These are phyloP conservation scores for Ophiosphaerella korrae DNA, from an alignment of 2,329 filamentous ascomycete genomes.

Conservation along the genomic window DNA sequence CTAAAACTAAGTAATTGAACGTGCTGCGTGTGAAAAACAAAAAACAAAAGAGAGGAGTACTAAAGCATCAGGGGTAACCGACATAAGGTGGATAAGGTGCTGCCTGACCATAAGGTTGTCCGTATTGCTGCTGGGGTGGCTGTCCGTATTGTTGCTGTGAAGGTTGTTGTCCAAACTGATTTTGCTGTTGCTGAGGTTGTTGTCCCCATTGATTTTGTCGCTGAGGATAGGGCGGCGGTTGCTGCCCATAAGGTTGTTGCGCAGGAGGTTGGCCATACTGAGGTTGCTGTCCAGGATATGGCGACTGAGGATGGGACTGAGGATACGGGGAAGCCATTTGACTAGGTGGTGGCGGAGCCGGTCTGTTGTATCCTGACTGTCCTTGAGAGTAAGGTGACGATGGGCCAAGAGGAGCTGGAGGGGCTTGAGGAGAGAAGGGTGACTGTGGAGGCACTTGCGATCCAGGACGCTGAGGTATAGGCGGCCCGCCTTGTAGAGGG, in stretches of 20 bases:
- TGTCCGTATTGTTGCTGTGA: constrained; percentile 21
- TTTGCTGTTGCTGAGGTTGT: constrained; percentile 28
- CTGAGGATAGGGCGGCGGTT: constrained; percentile 10
- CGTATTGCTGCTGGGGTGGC: constrained; percentile 30
- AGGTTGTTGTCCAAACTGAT: constrained; percentile 13
- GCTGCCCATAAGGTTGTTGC: constrained; percentile 42
- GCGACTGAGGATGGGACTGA: constrained; percentile 29
- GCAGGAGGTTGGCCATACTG: constrained; percentile 28
- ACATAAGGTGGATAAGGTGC: constrained; percentile 25
- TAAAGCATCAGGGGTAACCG: constrained; percentile 14
- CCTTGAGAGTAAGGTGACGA: constrained; percentile 45
- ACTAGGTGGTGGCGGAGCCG: constrained; percentile 39
- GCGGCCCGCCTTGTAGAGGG: constrained; percentile 32
- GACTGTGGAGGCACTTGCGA: constrained; percentile 49
- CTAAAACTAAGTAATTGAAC: background rate
- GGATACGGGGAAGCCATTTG: constrained; percentile 31
- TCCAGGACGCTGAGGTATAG: constrained; percentile 43
- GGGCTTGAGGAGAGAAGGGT: constrained; percentile 47
- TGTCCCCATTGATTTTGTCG: constrained; percentile 32
- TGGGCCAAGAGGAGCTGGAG: constrained; percentile 45
- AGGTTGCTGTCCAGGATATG: constrained; percentile 24
- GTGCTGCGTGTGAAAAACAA: background rate
- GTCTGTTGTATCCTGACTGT: constrained; percentile 42
- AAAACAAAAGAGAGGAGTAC: background rate
- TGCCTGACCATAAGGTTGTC: constrained; percentile 41